These are phyloP conservation scores for Cairneyella variabilis DNA, from an alignment of 495 filamentous ascomycete species.

Conservation along the genomic window DNA sequence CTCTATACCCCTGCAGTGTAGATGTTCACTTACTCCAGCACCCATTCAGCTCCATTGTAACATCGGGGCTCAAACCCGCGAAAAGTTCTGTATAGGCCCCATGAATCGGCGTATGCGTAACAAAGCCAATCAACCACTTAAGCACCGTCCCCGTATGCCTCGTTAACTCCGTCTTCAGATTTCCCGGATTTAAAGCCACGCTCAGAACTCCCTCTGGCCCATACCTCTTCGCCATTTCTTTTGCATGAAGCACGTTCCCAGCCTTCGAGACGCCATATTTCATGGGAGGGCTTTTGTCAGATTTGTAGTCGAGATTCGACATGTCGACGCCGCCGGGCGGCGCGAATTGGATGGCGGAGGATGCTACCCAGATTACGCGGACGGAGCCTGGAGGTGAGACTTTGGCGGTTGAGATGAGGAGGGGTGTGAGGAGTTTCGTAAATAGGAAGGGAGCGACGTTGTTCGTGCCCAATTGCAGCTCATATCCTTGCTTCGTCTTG, in stretches of 20 bases:
- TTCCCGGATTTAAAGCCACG: constrained; percentile 39
- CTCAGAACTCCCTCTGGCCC: constrained; percentile 29
- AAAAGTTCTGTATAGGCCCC: constrained; percentile 44
- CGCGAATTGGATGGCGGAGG: constrained; percentile 25
- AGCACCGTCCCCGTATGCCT: constrained; percentile 27
- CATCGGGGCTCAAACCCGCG: constrained; percentile 36
- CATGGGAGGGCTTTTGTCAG: constrained; percentile 6
- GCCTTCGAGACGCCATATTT: constrained; percentile 40
- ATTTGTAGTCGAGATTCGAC: constrained; percentile 29
- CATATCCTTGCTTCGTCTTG: constrained; percentile 30
- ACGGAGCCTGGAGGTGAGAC: constrained; percentile 30
- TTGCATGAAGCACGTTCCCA: constrained; percentile 32
- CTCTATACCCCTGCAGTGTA: too few species aligned
- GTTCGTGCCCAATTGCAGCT: constrained; percentile 41
- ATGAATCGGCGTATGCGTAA: constrained; percentile 30
- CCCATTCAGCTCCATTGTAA: constrained; percentile 30
- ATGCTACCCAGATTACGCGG: constrained; percentile 41
- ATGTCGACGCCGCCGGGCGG: constrained; percentile 32
- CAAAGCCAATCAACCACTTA: constrained; percentile 6
- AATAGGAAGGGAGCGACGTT: constrained; percentile 39
- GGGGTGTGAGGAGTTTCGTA: constrained; percentile 40
- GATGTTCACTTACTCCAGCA: constrained; percentile 21
- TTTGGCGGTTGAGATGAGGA: constrained; percentile 34
- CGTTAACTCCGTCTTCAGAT: constrained; percentile 40
- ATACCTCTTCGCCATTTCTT: constrained; percentile 33